These are phyloP conservation scores for Cryptococcus sp. DNA, from an alignment of 1,284 basidiomycete species.

Conservation along the genomic window DNA sequence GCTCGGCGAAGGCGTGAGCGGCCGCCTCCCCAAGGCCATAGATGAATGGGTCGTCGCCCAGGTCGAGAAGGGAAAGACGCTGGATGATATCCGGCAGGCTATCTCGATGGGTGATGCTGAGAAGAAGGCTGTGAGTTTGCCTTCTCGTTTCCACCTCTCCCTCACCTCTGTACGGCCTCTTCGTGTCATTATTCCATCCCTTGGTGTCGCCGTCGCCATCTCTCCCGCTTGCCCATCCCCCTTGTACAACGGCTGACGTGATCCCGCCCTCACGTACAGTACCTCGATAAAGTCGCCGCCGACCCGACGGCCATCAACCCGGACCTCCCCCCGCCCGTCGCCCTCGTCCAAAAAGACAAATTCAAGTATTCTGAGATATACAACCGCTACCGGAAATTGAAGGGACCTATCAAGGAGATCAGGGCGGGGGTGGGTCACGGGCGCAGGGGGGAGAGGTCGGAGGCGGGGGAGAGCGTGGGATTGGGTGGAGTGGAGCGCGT, in stretches of 20 bases:
- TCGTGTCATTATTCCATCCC: too few species aligned
- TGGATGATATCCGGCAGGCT: conserved; percentile 38
- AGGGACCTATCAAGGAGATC: conserved; percentile 41
- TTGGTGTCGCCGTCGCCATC: too few species aligned
- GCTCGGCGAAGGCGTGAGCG: conserved; percentile 34
- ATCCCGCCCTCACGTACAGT: conserved; percentile 18
- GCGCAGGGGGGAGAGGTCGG: conserved; percentile 3
- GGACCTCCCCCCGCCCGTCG: conserved; percentile 39
- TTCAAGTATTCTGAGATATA: conserved; percentile 50
- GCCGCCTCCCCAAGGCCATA: conserved; percentile 40
- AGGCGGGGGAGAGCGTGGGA: neutral
- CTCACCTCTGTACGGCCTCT: neutral
- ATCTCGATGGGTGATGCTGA: conserved; percentile 40
- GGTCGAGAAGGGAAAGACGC: conserved; percentile 38
- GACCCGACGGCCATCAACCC: conserved; percentile 34
- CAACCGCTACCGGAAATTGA: conserved; percentile 46
- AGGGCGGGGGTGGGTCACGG: conserved; percentile 20
- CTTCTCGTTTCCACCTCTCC: neutral
- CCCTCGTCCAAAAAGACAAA: conserved; percentile 26
- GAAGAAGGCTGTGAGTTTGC: conserved; percentile 31
- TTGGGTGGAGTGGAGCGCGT: neutral
- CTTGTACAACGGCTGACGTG: too few species aligned
- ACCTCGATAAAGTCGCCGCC: conserved; percentile 32
- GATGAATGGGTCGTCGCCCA: conserved; percentile 45
- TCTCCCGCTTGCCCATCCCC: too few species aligned